Evolutionary conservation across 257 asterid genomes (phyloP).

Genomic region (Lithospermum erythrorhizon): DNA sequence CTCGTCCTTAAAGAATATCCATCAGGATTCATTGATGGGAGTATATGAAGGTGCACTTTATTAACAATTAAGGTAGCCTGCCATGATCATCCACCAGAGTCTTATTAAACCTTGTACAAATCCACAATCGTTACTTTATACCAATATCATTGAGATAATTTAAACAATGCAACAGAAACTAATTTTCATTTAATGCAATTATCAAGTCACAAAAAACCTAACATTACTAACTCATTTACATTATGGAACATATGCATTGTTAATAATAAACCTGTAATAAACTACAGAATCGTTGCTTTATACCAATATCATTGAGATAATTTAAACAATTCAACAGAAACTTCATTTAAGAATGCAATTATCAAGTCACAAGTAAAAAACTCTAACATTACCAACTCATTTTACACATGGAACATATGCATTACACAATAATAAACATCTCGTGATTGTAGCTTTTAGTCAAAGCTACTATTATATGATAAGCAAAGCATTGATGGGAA

Average conservation of each 20-base stretch:
- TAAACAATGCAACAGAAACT: neutral
- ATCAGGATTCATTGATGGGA: constrained; percentile 85
- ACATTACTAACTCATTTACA: neutral
- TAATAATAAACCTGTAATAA: too few relatives aligned
- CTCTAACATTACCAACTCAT: neutral
- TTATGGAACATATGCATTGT: neutral
- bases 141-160: neutral
- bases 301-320: neutral
- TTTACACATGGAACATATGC: neutral
- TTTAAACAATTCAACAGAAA: neutral
- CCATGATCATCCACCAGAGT: neutral
- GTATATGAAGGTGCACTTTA: constrained; percentile 68
- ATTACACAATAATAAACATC: neutral
- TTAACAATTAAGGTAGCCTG: constrained; percentile 73
- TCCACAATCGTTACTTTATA: neutral
- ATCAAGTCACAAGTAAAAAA: neutral
- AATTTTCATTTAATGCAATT: neutral
- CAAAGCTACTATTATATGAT: neutral
- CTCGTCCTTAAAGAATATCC: constrained; percentile 58
- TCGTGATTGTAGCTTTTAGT: neutral
- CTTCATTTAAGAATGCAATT: neutral
- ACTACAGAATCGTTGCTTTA: too few relatives aligned
- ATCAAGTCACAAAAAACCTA: neutral
- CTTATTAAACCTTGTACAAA: neutral
- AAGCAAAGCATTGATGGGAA: neutral